These are phyloP conservation scores for Rugosomyces carneus DNA, from an alignment of 1,284 basidiomycete species.

Conservation along the genomic window DNA sequence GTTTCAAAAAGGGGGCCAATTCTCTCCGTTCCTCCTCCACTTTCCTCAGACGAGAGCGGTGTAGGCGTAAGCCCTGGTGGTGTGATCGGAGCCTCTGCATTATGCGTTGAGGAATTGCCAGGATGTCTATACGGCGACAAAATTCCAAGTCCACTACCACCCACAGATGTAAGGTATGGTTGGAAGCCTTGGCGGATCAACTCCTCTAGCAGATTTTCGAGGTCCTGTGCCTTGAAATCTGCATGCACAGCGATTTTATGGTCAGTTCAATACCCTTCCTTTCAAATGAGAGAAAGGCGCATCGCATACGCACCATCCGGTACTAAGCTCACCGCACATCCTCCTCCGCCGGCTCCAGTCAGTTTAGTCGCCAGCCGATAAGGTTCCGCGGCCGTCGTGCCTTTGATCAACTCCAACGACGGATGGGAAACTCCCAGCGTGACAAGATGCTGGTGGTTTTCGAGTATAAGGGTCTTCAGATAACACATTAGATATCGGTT, in stretches of 20 bases:
- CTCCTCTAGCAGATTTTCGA: slow-evolving; percentile 52
- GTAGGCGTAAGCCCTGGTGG: slow-evolving; percentile 38
- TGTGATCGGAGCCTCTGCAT: slow-evolving; percentile 36
- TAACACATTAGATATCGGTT: background rate
- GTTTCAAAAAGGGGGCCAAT: slow-evolving; percentile 47
- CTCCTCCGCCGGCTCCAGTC: slow-evolving; percentile 98
- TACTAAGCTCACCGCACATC: slow-evolving; percentile 93
- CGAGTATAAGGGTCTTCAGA: slow-evolving; percentile 67
- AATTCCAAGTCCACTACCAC: slow-evolving; percentile 88
- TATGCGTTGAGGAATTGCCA: slow-evolving; percentile 21
- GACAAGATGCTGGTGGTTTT: slow-evolving; percentile 87
- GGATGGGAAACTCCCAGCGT: slow-evolving; percentile 93
- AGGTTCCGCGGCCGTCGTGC: slow-evolving; percentile 56
- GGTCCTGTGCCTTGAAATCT: slow-evolving; percentile 60
- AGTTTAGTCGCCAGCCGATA: slow-evolving; percentile 89
- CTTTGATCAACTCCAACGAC: slow-evolving; percentile 77
- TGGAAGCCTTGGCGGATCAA: slow-evolving; percentile 68
- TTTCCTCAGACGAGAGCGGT: slow-evolving; percentile 14
- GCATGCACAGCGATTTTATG: slow-evolving; percentile 13
- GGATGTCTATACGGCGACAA: slow-evolving; percentile 58
- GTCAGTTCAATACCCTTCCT: background rate
- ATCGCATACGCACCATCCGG: slow-evolving; percentile 65
- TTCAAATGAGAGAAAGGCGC: slow-evolving; percentile 5
- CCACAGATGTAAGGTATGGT: slow-evolving; percentile 89
- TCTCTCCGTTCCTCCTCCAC: slow-evolving; percentile 18